Evolutionary conservation across 352 stramenopile species (phyloP).

Genomic region (Salisapilia sapeloensis): DNA sequence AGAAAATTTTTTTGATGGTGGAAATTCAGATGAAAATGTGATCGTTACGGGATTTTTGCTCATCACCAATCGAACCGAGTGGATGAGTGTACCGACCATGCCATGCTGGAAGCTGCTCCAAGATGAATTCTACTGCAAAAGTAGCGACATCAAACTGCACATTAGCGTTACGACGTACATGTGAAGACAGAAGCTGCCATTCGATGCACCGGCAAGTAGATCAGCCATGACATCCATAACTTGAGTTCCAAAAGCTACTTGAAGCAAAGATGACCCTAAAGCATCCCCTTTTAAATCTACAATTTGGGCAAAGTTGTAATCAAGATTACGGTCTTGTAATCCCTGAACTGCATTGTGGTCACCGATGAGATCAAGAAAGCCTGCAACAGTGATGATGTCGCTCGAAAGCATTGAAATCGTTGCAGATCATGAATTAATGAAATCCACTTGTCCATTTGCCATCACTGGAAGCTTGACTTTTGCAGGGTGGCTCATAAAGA

Average conservation of each 20-base stretch:
- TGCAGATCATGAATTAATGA: conserved; percentile 57
- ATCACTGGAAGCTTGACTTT: conserved; percentile 27
- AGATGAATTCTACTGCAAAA: conserved; percentile 8
- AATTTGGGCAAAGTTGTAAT: conserved; percentile 55
- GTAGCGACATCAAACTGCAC: conserved; percentile 23
- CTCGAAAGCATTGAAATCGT: conserved; percentile 42
- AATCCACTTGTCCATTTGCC: conserved; percentile 36
- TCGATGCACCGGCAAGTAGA: conserved; percentile 25
- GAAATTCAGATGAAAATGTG: conserved; percentile 19
- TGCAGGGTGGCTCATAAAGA: conserved; percentile 36
- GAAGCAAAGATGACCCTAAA: conserved; percentile 21
- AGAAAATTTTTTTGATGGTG: conserved; percentile 35
- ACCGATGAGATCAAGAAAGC: conserved; percentile 40
- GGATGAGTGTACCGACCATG: conserved; percentile 24
- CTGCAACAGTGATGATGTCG: conserved; percentile 33
- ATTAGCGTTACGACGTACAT: conserved; percentile 50
- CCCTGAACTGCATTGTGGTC: conserved; percentile 14
- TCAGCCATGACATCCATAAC: conserved; percentile 49
- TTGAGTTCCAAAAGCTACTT: conserved; percentile 31
- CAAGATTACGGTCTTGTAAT: conserved; percentile 16
- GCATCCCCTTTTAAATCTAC: conserved; percentile 25
- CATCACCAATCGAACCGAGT: conserved; percentile 33
- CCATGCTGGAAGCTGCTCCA: conserved; percentile 32
- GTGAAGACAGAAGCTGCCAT: conserved; percentile 38
- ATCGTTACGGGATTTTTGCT: conserved; percentile 5